Evolutionary conservation across 139 green algal genomes (phyloP).

Genomic region (Zygnema cylindricum): DNA sequence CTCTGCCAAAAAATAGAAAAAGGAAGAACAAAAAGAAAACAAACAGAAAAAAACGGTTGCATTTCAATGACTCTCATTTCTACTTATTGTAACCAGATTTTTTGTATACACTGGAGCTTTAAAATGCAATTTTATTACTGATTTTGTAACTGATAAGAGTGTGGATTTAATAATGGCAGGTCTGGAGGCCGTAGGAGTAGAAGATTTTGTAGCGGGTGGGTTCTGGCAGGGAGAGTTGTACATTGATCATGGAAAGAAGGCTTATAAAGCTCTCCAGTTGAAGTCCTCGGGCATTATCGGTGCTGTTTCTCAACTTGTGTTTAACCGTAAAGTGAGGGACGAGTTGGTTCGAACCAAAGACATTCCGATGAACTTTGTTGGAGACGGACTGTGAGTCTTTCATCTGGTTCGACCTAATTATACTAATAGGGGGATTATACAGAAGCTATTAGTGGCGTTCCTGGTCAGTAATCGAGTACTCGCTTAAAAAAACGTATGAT

Average conservation of each 20-base stretch:
- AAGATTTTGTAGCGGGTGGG: constrained; percentile 50
- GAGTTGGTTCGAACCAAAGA: constrained; percentile 3
- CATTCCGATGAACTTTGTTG: constrained; percentile 30
- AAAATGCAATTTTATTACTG: too few species aligned
- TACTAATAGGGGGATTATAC: too few species aligned
- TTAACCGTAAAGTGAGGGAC: constrained; percentile 40
- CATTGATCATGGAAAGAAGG: constrained; percentile 52
- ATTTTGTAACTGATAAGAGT: not conserved
- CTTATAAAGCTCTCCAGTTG: constrained; percentile 39
- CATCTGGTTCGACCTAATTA: too few species aligned
- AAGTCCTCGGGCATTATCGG: constrained; percentile 20
- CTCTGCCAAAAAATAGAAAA: too few species aligned
- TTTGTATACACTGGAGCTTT: not conserved
- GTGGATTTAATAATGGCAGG: not conserved
- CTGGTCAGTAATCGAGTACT: too few species aligned
- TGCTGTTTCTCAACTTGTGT: constrained; percentile 18
- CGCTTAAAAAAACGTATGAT: too few species aligned
- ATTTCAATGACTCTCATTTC: not conserved
- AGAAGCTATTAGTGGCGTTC: too few species aligned
- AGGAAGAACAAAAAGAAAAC: too few species aligned
- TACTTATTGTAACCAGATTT: not conserved
- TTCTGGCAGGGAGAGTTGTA: constrained; percentile 58
- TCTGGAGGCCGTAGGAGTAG: constrained; percentile 42
- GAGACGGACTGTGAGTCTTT: constrained; percentile 56
- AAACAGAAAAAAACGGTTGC: too few species aligned